Conservation (phyloP, 257 asterid species). For the Perilla frutescens region DNA sequence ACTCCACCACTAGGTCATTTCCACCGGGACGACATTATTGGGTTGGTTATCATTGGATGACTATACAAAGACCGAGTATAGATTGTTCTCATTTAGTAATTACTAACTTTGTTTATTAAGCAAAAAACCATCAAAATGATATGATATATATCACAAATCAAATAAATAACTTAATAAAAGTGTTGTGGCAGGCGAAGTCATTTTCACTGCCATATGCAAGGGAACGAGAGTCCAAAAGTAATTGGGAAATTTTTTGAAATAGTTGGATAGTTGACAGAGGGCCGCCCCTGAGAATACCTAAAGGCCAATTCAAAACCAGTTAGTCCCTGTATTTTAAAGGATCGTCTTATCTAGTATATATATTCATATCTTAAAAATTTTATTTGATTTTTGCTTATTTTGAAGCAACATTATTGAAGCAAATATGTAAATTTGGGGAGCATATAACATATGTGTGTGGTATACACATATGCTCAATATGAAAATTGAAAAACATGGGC, state of each 20-base stretch:
- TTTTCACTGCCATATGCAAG: background rate
- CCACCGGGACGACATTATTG: too few relatives aligned
- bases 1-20: too few relatives aligned
- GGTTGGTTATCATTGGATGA: too few relatives aligned
- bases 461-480: too few relatives aligned
- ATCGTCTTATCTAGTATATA: background rate
- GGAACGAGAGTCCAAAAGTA: conserved; percentile 12
- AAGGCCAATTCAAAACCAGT: conserved; percentile 19
- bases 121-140: too few relatives aligned
- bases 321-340: conserved; percentile 9
- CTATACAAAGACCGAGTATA: too few relatives aligned
- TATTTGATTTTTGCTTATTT: background rate
- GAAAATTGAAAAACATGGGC: too few relatives aligned
- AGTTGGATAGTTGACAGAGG: background rate
- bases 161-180: background rate
- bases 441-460: too few relatives aligned
- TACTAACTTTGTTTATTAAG: too few relatives aligned
- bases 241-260: conserved; percentile 21
- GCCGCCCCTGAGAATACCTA: conserved; percentile 20
- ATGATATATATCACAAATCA: too few relatives aligned
- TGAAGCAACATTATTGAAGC: background rate
- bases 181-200: background rate
- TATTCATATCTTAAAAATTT: background rate
- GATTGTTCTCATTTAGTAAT: too few relatives aligned
- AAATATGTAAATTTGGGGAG: too few relatives aligned